A percentile compares a stretch with the other conserved stretches of the same genome.
phyloP scores from a whole-genome alignment of 2,329 filamentous ascomycete genomes.

The Aspergillus pseudoviridinutans region DNA sequence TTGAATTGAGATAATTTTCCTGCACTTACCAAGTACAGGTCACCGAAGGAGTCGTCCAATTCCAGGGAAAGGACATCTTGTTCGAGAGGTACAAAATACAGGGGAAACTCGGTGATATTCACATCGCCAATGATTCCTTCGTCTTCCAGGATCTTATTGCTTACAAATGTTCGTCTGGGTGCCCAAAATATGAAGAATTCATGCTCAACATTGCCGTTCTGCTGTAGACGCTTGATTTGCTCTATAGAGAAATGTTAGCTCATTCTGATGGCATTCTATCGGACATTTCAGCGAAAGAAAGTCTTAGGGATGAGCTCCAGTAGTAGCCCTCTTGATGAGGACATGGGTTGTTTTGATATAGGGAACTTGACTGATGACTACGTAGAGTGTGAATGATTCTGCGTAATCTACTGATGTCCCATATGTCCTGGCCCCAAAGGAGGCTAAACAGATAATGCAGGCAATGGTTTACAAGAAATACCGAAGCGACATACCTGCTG shows the following conservation, averaged over 20 bases:
- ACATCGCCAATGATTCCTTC: slow-evolving; percentile 90
- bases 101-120: slow-evolving; percentile 77
- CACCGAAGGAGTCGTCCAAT: slow-evolving; percentile 77
- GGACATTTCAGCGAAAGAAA: slow-evolving; percentile 34
- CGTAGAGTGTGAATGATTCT: slow-evolving; percentile 50
- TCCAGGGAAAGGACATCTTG: slow-evolving; percentile 88
- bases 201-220: slow-evolving; percentile 83
- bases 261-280: slow-evolving; percentile 51
- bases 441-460: slow-evolving; percentile 1
- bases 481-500: slow-evolving; percentile 68
- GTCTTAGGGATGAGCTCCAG: slow-evolving; percentile 41
- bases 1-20: background rate
- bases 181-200: slow-evolving; percentile 98
- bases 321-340: background rate
- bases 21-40: slow-evolving; percentile 69
- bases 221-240: slow-evolving; percentile 85
- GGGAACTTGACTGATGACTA: slow-evolving; percentile 57
- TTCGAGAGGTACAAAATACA: slow-evolving; percentile 89
- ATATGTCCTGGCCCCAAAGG: slow-evolving; percentile 10
- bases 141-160: slow-evolving; percentile 87
- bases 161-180: slow-evolving; percentile 84
- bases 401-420: slow-evolving; percentile 59
- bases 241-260: slow-evolving; percentile 62
- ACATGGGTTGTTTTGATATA: slow-evolving; percentile 35
- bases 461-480: slow-evolving; percentile 7